Base-by-base conservation (phyloP, 352 stramenopile species). In the Phytophthora litchii region DNA sequence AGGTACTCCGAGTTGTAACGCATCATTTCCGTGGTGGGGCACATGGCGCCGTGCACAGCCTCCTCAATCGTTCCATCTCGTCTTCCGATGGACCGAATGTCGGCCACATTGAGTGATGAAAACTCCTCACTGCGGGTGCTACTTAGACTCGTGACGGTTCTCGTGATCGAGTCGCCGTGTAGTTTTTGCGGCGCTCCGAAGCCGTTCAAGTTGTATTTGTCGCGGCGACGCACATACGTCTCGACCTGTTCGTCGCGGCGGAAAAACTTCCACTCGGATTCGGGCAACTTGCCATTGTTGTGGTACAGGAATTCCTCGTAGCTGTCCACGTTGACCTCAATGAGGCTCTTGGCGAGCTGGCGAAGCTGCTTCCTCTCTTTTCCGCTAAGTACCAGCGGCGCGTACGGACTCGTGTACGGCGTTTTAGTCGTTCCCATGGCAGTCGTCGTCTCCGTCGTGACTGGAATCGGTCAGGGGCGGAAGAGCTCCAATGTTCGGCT, bases 11-110 rank as follows among this genome's bases (percentile, higher is more conserved):
- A 64, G 27, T 69, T 68, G 53, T 72, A 58, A 17, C 53, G 62
- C 53, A 76, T 67, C 25, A 60, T 60, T 17, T 76, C 67, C 21
- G 57, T 72, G 16, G 62, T 70, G 6, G 59, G 63, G 4, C 66
- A 41, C 44, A 72, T 59, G 12, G 62, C 49, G 3, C 67, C 62
- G 49, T 72, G 70, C 34, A 76, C 48, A 7, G 63, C 54, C 10
- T 72, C 62, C 36, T 74, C 61, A 20, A 74, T 65, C n/a, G 54
- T 70, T 31, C 54, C 61, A 29, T 63, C 53, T 21, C 52, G 60
- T 38, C 45, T 57, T 9, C 60, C 60, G 42, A 68, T 68, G 3
- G 60, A 68, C 20, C 54, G 49, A 20, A 70, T 65, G 29, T 60
- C 54, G 13, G 47, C 54, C 25, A 64, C 60, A 11, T 64, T 51